Evolutionary conservation across 768 basidiomycete genomes (phyloP), one percentile per base, ranked within the genome.

Genomic region (Termitomyces sp.): DNA sequence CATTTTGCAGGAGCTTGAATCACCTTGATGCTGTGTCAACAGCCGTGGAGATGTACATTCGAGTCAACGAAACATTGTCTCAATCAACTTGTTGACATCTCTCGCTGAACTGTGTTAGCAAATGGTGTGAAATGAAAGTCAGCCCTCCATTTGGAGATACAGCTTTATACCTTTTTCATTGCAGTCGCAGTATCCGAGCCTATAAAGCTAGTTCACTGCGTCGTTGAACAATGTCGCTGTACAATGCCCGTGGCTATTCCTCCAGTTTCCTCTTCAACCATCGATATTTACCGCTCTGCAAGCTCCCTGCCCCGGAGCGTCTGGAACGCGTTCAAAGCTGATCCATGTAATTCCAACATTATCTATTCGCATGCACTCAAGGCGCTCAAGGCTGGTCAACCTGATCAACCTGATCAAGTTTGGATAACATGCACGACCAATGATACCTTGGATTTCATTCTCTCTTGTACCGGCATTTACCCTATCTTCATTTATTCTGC

Each of bases 351-450:
- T 22, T 66, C 63, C 13, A 70, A 70, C 49, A 62, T 66, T 23
- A 57, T 68, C 6, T 60, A 60, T n/a, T 47, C 65, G 3, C 53
- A 53, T 42, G 53, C 59, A 3, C 41, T 63, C 6, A 65, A 62
- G 16, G 50, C 3, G 20, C 27, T 35, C 18, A 27, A 45, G 13
- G 3, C n/a, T 29, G 42, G 48, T 5, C 25, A 29, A n/a, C 11
- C 23, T 20, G 0, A n/a, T n/a, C 25, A 33, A 48, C n/a, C n/a
- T 15, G 36, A 47, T 32, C 60, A 66, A 25, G 31, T 63, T 11
- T 67, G 64, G 65, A 55, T 68, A 7, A 70, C 77, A 10, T 82
- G 81, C 59, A 70, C 76, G 6, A 63, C 73, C 5, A 38, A 18
- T 31, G 43, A 45, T 22, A 20, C 23, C 9, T n/a, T 56, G 15